These are phyloP conservation scores for Myrica gale DNA, from an alignment of 306 rosid genomes.

Conservation along the genomic window DNA sequence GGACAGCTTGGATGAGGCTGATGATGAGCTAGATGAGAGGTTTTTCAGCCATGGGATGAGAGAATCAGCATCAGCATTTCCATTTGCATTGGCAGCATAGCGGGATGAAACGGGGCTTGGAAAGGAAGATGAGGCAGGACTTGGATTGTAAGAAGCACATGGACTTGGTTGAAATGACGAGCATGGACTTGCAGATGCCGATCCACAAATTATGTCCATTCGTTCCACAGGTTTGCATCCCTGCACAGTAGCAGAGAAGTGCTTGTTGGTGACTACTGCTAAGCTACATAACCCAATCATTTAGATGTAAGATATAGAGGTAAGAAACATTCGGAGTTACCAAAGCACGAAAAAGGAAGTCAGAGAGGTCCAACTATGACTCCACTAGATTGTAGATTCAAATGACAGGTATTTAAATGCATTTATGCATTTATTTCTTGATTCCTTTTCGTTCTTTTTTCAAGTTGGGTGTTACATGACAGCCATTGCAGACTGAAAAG, in stretches of 20 bases:
- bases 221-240: conserved; percentile 55
- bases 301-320: neutral
- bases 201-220: conserved; percentile 57
- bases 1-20: conserved; percentile 48
- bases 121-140: conserved; percentile 60
- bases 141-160: conserved; percentile 47
- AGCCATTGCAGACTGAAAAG: neutral
- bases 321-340: neutral
- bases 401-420: neutral
- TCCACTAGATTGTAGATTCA: neutral
- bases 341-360: neutral
- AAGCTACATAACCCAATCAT: neutral
- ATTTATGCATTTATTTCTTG: neutral
- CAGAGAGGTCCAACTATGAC: neutral
- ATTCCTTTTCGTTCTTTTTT: neutral
- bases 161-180: conserved; percentile 49
- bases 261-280: neutral
- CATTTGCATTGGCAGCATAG: conserved; percentile 39
- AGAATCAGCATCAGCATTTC: conserved; percentile 51
- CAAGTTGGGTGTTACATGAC: neutral
- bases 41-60: conserved; percentile 67
- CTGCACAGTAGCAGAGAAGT: conserved; percentile 25
- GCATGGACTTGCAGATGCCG: conserved; percentile 54
- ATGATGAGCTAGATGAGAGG: conserved; percentile 55
- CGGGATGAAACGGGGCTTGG: conserved; percentile 53